Evolutionary conservation across 495 filamentous ascomycete species (phyloP), one percentile per base, ranked within the genome.

Genomic region (Lophiostoma macrostomum): DNA sequence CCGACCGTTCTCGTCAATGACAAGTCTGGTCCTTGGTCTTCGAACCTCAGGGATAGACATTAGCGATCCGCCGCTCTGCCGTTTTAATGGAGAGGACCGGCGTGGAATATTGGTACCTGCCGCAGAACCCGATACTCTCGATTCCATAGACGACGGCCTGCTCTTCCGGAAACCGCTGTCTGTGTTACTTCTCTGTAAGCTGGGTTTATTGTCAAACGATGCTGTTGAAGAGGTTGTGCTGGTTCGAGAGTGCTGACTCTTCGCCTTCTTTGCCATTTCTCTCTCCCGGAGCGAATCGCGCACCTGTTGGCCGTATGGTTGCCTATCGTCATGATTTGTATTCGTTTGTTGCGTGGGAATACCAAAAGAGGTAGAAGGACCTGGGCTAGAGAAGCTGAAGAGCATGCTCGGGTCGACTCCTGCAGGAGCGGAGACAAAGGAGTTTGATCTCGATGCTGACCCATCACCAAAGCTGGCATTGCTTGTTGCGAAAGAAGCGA

Each of bases 1-100:
- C 18, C 58, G 51, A 11, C 69, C 69, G 43, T 55, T 61, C 42
- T 70, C 64, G 53, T 70, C 69, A 31, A 72, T 62, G 27, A 69
- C 58, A 45, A 71, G 65, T 6, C 67, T 63, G 13, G 65, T 65
- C 30, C 55, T 48, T 7, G 63, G 60, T 20, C 59, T 24, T 51
- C 47, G 58, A 31, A 53, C 36, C 36, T 65, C 63, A 1, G 63
- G 63, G 14, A 65, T 65, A 29, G 63, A 40, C 19, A 32, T 46
- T 2, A 65, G 53, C 16, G 60, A 60, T 27, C 46, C 60, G 30
- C 39, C 65, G 56, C 56, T 69, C 62, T 54, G 50, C 10, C 44
- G 45, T 38, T 65, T 71, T 57, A 52, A 56, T 4, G 64, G 42
- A 53, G 68, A 52, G 16, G 52, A 57, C 18, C 49, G 55, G 23